Base-by-base conservation (phyloP, 2,329 filamentous ascomycete genomes). In the Coleophoma cylindrospora region DNA sequence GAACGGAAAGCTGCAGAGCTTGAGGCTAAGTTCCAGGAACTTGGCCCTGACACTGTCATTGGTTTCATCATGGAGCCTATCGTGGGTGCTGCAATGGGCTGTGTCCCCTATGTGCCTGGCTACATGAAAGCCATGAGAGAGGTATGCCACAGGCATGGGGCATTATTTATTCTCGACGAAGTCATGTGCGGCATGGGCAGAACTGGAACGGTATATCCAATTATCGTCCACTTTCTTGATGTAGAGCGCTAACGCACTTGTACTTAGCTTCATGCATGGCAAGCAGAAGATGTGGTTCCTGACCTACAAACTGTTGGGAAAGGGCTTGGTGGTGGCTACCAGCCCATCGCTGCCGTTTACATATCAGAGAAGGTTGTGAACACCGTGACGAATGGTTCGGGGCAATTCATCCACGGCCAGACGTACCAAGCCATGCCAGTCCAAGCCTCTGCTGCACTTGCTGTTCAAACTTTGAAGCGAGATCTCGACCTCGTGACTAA, bases 161-260 rank as follows among this genome's bases (percentile, higher is more conserved):
- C 84, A 0, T 75, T 94, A 0, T 72, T 94, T n/a, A 84, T 92
- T 43, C 68, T 92, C 0, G 89, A 94, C 60, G 89, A 92, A 61
- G 72, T 86, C 50, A 85, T 86, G 81, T 76, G 73, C 53, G 78
- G 79, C 5, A 74, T 76, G 68, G 79, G 79, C 10, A 69, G 78
- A 2, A 69, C 68, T 3, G 77, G 76, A 3, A 74, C 66, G 52
- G 60, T 27, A 27, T 27, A 27, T 27, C 9, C 27, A 27, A 27
- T 27, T 10, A 27, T 8, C 27, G 9, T 27, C 27, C 6, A 5
- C 27, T 27, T 27, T 27, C 3, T 27, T 10, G 27, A 10, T 7
- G 6, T 27, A 8, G 27, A 27, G 27, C 27, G 27, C 27, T 27
- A 27, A 27, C 9, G 27, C 9, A 10, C 9, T 5, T 27, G 6